phyloP scores from a whole-genome alignment of 345 rosid genomes.

The Populus ilicifolia region DNA sequence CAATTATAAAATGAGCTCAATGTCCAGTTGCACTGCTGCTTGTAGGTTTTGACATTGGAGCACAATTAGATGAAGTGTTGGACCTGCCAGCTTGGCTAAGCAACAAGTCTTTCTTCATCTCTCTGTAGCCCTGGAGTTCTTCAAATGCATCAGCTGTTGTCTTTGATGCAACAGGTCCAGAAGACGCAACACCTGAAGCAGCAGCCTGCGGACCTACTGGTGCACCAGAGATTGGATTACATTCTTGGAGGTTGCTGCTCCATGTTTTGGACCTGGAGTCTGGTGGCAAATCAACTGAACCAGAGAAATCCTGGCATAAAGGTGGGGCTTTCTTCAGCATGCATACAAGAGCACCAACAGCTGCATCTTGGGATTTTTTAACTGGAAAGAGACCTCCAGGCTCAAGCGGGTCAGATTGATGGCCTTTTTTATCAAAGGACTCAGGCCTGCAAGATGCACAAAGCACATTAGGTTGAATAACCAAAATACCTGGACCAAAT shows the following conservation, averaged over 20 bases:
- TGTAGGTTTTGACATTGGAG: constrained; percentile 19
- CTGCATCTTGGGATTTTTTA: constrained; percentile 76
- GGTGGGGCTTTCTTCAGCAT: constrained; percentile 91
- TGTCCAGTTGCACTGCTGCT: constrained; percentile 13
- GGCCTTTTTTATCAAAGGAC: constrained; percentile 56
- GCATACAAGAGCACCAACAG: constrained; percentile 76
- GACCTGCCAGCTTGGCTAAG: constrained; percentile 47
- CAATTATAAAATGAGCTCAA: constrained; percentile 14
- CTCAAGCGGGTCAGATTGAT: constrained; percentile 37
- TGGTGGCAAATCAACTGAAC: constrained; percentile 28
- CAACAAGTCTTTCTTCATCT: constrained; percentile 49
- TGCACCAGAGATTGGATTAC: constrained; percentile 16
- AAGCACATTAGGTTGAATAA: background rate
- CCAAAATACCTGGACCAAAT: background rate
- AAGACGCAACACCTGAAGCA: constrained; percentile 43
- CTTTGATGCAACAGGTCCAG: constrained; percentile 45
- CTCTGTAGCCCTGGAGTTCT: constrained; percentile 70
- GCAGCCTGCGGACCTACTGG: constrained; percentile 27
- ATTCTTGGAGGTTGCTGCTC: constrained; percentile 25
- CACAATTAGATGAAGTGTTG: constrained; percentile 10
- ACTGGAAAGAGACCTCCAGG: constrained; percentile 43
- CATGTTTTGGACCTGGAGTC: constrained; percentile 31
- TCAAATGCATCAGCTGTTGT: constrained; percentile 87
- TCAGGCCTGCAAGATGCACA: constrained; percentile 41
- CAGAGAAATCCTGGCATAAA: constrained; percentile 54